Evolutionary conservation across 1,284 basidiomycete genomes (phyloP).

Genomic region (Microbotryum scabiosae): DNA sequence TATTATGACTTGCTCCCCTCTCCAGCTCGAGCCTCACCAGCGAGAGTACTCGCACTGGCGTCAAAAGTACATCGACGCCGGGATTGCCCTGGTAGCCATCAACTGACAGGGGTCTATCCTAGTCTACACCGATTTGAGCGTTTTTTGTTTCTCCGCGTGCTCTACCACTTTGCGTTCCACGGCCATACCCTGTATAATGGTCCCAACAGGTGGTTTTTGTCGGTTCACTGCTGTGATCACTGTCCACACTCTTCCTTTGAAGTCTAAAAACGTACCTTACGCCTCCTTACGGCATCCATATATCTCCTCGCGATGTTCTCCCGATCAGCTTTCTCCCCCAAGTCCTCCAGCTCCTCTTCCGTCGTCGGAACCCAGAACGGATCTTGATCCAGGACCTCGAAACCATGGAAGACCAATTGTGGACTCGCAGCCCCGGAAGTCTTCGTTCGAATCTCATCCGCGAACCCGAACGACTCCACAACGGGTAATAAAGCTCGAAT

Average conservation of each 20-base stretch:
- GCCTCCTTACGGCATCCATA: conserved; percentile 80
- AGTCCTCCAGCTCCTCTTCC: conserved; percentile 92
- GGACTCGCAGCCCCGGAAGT: conserved; percentile 95
- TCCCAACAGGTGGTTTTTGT: background rate
- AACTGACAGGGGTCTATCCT: background rate
- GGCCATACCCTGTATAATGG: conserved; percentile 59
- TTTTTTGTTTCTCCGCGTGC: conserved; percentile 91
- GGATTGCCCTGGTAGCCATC: background rate
- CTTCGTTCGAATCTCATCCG: conserved; percentile 91
- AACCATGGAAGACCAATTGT: conserved; percentile 93
- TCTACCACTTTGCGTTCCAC: conserved; percentile 87
- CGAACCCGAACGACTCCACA: conserved; percentile 94
- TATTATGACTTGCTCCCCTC: background rate
- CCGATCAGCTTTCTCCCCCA: conserved; percentile 91
- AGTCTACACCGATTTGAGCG: conserved; percentile 62
- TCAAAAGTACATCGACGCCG: background rate
- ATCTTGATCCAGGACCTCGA: conserved; percentile 78
- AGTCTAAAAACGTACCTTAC: conserved; percentile 48
- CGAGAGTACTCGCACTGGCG: conserved; percentile 15
- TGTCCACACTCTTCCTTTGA: background rate
- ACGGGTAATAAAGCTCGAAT: conserved; percentile 87
- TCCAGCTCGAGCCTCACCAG: conserved; percentile 18
- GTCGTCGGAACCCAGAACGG: conserved; percentile 99
- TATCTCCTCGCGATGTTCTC: conserved; percentile 90
- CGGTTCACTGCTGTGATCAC: background rate